Percentiles rank a stretch among this genome's conserved stretches.
phyloP scores from a whole-genome alignment of 352 stramenopile genomes.

The Blastocystis hominis region DNA sequence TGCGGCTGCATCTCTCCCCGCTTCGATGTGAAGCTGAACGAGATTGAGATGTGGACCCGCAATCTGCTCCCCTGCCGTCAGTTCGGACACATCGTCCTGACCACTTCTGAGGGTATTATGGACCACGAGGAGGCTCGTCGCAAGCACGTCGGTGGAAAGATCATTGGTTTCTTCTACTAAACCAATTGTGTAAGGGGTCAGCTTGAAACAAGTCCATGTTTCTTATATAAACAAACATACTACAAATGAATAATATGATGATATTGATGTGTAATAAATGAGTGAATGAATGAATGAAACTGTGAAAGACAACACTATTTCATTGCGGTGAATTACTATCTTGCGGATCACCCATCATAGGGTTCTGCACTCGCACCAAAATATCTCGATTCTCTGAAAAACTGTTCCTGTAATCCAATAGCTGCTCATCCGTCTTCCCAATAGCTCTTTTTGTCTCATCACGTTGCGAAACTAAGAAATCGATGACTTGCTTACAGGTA shows the following conservation, averaged over 20 bases:
- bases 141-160: constrained; percentile 99
- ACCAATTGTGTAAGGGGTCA: not conserved
- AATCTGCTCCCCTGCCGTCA: constrained; percentile 92
- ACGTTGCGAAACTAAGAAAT: constrained; percentile 18
- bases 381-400: not conserved
- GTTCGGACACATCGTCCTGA: constrained; percentile 95
- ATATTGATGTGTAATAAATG: not conserved
- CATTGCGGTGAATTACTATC: not conserved
- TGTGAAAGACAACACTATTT: not conserved
- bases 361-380: not conserved
- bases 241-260: not conserved
- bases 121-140: constrained; percentile 86
- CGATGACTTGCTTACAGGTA: constrained; percentile 7
- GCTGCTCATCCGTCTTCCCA: not conserved
- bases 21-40: constrained; percentile 88
- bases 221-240: not conserved
- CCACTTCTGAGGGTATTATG: constrained; percentile 83
- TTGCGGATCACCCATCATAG: not conserved
- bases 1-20: constrained; percentile 96
- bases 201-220: not conserved
- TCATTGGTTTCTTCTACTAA: constrained; percentile 99
- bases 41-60: constrained; percentile 99
- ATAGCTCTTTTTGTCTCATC: constrained; percentile 26
- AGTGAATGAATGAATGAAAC: not conserved
- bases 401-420: not conserved